These are phyloP conservation scores for Fallopia convolvulus DNA, from an alignment of 148 eudicot species.

Conservation along the genomic window DNA sequence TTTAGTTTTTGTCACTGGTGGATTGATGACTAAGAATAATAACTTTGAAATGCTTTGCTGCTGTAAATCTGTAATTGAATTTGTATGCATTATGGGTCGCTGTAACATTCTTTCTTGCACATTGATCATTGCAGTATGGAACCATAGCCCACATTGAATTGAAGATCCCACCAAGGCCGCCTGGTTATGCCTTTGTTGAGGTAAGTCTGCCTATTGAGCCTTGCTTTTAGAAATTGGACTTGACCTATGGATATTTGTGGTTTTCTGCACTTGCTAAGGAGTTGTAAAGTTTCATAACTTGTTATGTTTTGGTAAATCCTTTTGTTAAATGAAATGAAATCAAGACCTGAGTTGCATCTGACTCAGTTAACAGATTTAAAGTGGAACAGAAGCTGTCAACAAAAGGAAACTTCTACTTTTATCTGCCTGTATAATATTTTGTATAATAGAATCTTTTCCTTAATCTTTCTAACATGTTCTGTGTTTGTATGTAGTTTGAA, in stretches of 20 bases:
- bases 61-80: neutral
- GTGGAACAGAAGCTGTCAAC: neutral
- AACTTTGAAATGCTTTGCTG: neutral
- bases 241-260: neutral
- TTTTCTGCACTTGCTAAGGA: neutral
- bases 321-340: neutral
- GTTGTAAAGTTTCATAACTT: neutral
- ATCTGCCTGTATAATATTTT: neutral
- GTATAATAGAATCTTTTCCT: neutral
- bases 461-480: neutral
- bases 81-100: neutral
- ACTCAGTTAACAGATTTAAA: neutral
- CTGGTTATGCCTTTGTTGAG: conserved; percentile 99
- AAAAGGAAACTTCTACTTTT: neutral
- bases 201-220: conserved; percentile 24
- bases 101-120: neutral
- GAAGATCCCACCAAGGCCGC: conserved; percentile 98
- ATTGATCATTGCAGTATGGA: conserved; percentile 61
- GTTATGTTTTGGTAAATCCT: neutral
- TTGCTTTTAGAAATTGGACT: neutral
- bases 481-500: conserved; percentile 53
- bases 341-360: neutral
- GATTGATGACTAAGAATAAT: neutral
- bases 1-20: neutral
- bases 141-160: conserved; percentile 70